Evolutionary conservation across 176 grass and related monocot genomes (phyloP).

Genomic region (Puya raimondii): DNA sequence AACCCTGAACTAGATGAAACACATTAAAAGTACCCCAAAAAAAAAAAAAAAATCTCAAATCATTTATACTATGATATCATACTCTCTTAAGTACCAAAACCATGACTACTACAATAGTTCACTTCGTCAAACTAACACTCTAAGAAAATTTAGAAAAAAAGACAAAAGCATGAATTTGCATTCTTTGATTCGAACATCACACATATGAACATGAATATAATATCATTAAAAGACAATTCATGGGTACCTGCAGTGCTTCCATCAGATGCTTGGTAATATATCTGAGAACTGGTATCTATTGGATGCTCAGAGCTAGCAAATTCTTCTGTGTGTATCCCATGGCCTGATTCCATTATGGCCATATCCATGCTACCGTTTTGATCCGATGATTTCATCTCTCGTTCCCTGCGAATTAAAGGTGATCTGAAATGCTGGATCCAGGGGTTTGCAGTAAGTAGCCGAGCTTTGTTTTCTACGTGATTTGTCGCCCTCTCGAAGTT

Average conservation of each 20-base stretch:
- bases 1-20: no score
- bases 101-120: no score
- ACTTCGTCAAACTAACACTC: no score
- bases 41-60: no score
- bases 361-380: not conserved
- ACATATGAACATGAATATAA: no score
- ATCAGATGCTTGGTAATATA: not conserved
- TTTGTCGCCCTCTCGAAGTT: constrained; percentile 2
- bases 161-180: no score
- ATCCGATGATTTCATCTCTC: not conserved
- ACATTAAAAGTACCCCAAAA: no score
- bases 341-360: not conserved
- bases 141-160: no score
- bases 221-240: no score
- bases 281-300: not conserved
- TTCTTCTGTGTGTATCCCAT: not conserved
- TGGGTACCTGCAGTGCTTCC: not conserved
- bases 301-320: not conserved
- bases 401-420: not conserved
- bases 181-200: no score
- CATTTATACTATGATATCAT: no score
- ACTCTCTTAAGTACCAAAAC: no score
- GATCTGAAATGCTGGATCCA: constrained; percentile 13
- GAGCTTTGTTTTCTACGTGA: constrained; percentile 1
- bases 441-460: not conserved